Evolutionary conservation across 805 yeast genomes (phyloP), one percentile per base, ranked within the genome.

Genomic region (Ogataea methanolica): DNA sequence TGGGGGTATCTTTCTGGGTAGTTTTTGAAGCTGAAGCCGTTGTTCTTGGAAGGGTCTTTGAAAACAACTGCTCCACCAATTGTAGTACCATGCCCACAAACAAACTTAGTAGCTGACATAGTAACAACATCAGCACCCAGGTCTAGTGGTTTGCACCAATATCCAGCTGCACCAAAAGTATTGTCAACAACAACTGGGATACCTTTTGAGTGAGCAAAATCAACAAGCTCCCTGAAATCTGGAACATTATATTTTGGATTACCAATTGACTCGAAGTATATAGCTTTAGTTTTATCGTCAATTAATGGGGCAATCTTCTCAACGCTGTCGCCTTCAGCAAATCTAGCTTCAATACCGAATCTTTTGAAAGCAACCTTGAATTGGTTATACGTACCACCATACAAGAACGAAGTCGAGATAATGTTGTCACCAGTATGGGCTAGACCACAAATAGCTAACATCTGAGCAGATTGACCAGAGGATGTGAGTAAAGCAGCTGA

Each of bases 381-480:
- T 67, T 92, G 96, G 67, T 92, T 92, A 73, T 85, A 90, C 49
- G 97, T 91, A 61, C 99, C 99, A 56, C 99, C 99, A 65, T 94
- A 92, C 52, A 92, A 74, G 73, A 65, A 88, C 6, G 96, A 79
- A 22, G 97, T 84, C 31, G 96, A 83, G 46, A 92, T 80, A 56
- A 92, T 79, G 72, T 94, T 94, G 65, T 89, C 96, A 59, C 98
- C 98, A 47, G 80, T 67, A 57, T 85, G 89, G 36, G 96, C 95
- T 57, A 90, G 75, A 47, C 88, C 88, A 34, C 87, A 76, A 65
- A 90, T 74, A 19, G 97, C 96, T 49, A 86, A 64, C 56, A 89
- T 80, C 67, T 91, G 97, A 26, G 98, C 97, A 46, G 97, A 92
- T 71, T 91, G 97, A 52, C 99, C 99, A n/a, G 97, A 90, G 21